Percentiles rank a stretch among this genome's conserved stretches.
These are phyloP conservation scores for Euryodendron excelsum DNA, from an alignment of 148 eudicot species.

Conservation along the genomic window DNA sequence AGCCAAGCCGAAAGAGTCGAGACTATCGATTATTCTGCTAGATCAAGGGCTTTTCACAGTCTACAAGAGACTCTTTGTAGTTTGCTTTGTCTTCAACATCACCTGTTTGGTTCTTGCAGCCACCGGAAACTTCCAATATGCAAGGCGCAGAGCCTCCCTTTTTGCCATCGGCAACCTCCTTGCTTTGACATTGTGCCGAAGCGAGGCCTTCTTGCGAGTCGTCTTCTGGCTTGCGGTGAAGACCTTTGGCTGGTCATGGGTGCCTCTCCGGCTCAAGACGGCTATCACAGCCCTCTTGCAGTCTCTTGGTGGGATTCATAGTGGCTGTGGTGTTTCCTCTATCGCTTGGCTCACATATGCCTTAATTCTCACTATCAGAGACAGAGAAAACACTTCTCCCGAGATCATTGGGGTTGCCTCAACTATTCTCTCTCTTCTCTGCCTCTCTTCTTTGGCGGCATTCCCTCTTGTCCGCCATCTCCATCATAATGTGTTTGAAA, in stretches of 20 bases:
- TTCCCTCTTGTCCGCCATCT: conserved; percentile 54
- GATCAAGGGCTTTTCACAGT: conserved; percentile 51
- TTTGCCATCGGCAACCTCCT: conserved; percentile 38
- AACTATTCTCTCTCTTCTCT: conserved; percentile 36
- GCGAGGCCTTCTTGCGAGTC: conserved; percentile 34
- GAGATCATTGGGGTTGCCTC: conserved; percentile 36
- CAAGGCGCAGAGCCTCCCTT: conserved; percentile 23
- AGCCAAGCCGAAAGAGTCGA: conserved; percentile 12
- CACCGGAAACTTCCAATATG: conserved; percentile 30
- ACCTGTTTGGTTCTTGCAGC: conserved; percentile 28
- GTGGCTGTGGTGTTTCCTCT: conserved; percentile 49
- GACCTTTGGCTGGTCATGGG: conserved; percentile 32
- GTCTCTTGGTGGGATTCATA: conserved; percentile 55
- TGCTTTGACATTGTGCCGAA: conserved; percentile 34
- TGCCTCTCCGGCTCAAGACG: conserved; percentile 36
- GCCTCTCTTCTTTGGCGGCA: conserved; percentile 36
- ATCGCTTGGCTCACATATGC: conserved; percentile 45
- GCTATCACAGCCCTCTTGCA: conserved; percentile 35
- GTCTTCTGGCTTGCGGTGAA: conserved; percentile 41
- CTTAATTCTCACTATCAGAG: conserved; percentile 32
- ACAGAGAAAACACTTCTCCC: conserved; percentile 30
- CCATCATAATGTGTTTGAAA: conserved; percentile 52
- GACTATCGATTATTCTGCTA: conserved; percentile 37
- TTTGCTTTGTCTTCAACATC: conserved; percentile 26
- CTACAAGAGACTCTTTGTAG: conserved; percentile 34